Evolutionary conservation across 345 rosid genomes (phyloP).

Genomic region (Syzygium aromaticum): DNA sequence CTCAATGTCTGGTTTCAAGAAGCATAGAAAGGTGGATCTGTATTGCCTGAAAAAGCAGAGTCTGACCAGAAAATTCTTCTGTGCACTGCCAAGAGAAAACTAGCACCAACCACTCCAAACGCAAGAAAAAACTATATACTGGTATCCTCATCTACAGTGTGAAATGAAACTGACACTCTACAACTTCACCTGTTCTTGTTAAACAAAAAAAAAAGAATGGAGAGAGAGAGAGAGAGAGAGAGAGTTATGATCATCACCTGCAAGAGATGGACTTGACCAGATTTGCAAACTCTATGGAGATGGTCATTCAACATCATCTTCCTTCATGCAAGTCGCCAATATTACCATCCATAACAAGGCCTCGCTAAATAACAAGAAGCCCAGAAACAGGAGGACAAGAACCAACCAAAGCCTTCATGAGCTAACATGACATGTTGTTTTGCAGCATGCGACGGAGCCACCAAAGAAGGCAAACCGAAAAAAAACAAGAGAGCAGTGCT

Average conservation of each 20-base stretch:
- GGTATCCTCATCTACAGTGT: background rate
- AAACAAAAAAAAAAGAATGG: background rate
- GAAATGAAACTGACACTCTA: background rate
- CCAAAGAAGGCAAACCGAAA: constrained; percentile 6
- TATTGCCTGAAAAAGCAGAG: background rate
- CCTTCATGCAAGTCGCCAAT: constrained; percentile 20
- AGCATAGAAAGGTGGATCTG: background rate
- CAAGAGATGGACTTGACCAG: constrained; percentile 15
- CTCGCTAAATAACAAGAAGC: background rate
- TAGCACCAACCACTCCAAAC: background rate
- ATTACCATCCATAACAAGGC: constrained; percentile 23
- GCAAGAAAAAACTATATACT: background rate
- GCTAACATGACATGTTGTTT: background rate
- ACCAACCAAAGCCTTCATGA: background rate
- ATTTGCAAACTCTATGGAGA: constrained; percentile 21
- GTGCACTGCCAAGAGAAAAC: background rate
- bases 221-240: background rate
- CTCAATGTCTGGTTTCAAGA: background rate
- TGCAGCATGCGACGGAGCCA: constrained; percentile 18
- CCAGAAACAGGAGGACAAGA: background rate
- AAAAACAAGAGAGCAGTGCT: background rate
- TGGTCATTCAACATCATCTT: constrained; percentile 42
- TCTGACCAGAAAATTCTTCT: background rate
- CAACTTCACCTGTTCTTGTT: background rate
- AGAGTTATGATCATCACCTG: constrained; percentile 29